phyloP scores from a whole-genome alignment of 805 yeast genomes.

The Limtongia smithiae region DNA sequence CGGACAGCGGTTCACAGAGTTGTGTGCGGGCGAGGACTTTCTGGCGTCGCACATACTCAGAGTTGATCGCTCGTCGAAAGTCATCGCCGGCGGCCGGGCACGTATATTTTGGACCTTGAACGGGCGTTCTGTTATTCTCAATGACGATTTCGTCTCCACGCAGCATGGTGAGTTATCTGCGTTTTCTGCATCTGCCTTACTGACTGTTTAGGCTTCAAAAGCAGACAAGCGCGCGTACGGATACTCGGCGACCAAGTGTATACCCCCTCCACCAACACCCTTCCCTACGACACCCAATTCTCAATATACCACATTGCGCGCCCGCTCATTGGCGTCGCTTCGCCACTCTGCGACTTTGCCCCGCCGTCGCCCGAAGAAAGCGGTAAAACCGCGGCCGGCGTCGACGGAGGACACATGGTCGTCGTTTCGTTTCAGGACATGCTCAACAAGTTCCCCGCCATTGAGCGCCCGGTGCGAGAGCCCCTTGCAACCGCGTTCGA shows the following conservation, averaged over 20 bases:
- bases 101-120: slow-evolving; percentile 52
- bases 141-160: slow-evolving; percentile 54
- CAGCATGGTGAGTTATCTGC: too few species aligned
- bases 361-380: slow-evolving; percentile 34
- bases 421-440: slow-evolving; percentile 41
- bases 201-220: slow-evolving; percentile 17
- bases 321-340: slow-evolving; percentile 27
- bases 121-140: slow-evolving; percentile 53
- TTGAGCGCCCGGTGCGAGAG: slow-evolving; percentile 41
- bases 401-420: background rate
- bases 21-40: slow-evolving; percentile 58
- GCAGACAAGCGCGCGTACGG: slow-evolving; percentile 45
- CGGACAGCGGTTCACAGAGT: slow-evolving; percentile 44
- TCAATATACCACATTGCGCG: slow-evolving; percentile 25
- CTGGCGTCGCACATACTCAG: slow-evolving; percentile 58
- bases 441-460: slow-evolving; percentile 41
- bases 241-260: slow-evolving; percentile 59
- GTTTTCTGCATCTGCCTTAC: too few species aligned
- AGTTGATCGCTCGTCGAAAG: slow-evolving; percentile 32
- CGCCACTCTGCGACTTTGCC: slow-evolving; percentile 15
- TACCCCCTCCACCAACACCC: slow-evolving; percentile 39
- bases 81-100: slow-evolving; percentile 35
- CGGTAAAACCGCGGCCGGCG: slow-evolving; percentile 1
- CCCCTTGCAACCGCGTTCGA: slow-evolving; percentile 43
- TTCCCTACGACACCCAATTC: slow-evolving; percentile 18